Evolutionary conservation across 2,329 filamentous ascomycete species (phyloP).

Genomic region (Stachybotrys echinatus): DNA sequence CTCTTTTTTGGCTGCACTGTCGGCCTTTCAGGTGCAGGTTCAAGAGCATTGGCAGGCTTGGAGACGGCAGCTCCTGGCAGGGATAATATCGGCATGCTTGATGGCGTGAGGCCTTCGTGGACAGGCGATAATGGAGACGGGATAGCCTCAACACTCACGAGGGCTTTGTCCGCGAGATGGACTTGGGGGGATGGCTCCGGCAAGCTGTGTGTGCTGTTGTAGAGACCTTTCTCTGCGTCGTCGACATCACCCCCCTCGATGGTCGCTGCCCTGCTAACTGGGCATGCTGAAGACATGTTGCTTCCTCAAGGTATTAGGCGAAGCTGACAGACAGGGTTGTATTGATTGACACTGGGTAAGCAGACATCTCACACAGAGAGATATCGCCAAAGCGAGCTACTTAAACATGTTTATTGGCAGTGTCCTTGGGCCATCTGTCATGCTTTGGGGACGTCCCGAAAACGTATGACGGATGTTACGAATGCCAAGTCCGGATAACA

Average conservation of each 20-base stretch:
- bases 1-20: conserved; percentile 2
- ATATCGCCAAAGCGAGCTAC: too few relatives aligned
- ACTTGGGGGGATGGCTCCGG: conserved; percentile 14
- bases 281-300: background rate
- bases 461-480: too few relatives aligned
- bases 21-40: background rate
- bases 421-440: too few relatives aligned
- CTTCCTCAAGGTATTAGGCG: too few relatives aligned
- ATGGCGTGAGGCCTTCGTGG: conserved; percentile 12
- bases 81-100: background rate
- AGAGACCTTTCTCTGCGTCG: conserved; percentile 29
- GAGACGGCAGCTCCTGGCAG: background rate
- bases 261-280: background rate
- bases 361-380: too few relatives aligned
- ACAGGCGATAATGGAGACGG: conserved; percentile 22
- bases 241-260: conserved; percentile 11
- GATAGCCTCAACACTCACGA: conserved; percentile 6
- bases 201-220: conserved; percentile 17
- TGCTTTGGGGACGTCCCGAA: too few relatives aligned
- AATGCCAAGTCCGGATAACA: too few relatives aligned
- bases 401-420: too few relatives aligned
- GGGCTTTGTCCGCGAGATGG: conserved; percentile 11
- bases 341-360: too few relatives aligned
- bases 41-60: background rate
- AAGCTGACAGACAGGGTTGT: too few relatives aligned